phyloP scores from a whole-genome alignment of 1,139 yeast species.

The Kodamaea ohmeri region DNA sequence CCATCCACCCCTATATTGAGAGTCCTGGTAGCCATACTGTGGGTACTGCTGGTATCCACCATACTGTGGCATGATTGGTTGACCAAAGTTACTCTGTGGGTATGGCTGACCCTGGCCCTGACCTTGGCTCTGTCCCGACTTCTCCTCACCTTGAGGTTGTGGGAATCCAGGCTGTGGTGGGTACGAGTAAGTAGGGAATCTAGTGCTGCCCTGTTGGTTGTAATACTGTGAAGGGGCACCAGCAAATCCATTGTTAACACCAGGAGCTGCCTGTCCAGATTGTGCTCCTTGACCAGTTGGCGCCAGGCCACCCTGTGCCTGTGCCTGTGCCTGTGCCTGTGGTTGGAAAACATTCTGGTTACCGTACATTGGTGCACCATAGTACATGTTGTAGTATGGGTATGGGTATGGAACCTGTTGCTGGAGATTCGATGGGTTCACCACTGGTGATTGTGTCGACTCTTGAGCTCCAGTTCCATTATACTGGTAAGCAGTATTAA shows the following conservation, averaged over 20 bases:
- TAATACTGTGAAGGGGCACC: conserved; percentile 32
- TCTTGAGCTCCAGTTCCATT: conserved; percentile 16
- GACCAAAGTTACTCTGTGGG: conserved; percentile 31
- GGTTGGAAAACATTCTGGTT: conserved; percentile 25
- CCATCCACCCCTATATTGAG: conserved; percentile 34
- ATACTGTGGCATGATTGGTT: conserved; percentile 42
- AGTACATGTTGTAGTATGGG: conserved; percentile 46
- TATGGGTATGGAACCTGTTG: conserved; percentile 36
- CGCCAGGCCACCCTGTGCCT: conserved; percentile 6
- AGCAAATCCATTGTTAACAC: conserved; percentile 15
- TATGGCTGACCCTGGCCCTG: conserved; percentile 21
- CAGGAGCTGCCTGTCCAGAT: neutral
- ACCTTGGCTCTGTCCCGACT: conserved; percentile 19
- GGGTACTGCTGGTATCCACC: conserved; percentile 51
- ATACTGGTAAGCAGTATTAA: conserved; percentile 20
- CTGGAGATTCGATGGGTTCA: conserved; percentile 29
- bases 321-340: conserved; percentile 13
- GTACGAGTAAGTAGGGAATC: conserved; percentile 40
- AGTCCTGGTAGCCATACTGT: conserved; percentile 50
- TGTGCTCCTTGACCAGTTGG: neutral
- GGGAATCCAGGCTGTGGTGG: conserved; percentile 33
- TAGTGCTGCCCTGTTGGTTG: conserved; percentile 35
- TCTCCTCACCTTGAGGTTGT: conserved; percentile 27
- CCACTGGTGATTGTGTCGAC: conserved; percentile 31
- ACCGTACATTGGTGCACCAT: conserved; percentile 43